These are phyloP conservation scores for Aspergillus sp. DNA, from an alignment of 2,329 filamentous ascomycete genomes.

Conservation along the genomic window DNA sequence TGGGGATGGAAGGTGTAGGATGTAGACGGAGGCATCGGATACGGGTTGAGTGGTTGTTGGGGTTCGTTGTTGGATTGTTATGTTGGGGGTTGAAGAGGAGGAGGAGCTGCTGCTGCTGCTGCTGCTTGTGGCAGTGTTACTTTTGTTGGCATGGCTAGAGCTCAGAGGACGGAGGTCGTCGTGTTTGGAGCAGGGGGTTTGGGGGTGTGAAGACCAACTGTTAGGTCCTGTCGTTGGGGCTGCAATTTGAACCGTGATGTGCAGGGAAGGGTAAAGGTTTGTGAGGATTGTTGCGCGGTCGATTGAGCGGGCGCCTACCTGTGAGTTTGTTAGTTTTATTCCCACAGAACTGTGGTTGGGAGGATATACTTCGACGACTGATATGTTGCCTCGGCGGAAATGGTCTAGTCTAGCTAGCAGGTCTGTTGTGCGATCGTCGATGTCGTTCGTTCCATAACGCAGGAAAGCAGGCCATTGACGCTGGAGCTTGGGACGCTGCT, in stretches of 20 bases:
- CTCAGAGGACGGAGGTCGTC: background rate
- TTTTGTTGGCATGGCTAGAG: background rate
- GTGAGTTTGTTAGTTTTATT: background rate
- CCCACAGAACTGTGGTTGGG: background rate
- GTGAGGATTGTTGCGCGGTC: slow-evolving; percentile 6
- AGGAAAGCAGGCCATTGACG: slow-evolving; percentile 12
- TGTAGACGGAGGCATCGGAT: slow-evolving; percentile 35
- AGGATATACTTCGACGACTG: slow-evolving; percentile 8
- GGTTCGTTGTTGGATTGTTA: slow-evolving; percentile 5
- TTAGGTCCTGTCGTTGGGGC: background rate
- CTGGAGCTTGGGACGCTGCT: slow-evolving; percentile 9
- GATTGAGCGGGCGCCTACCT: slow-evolving; percentile 8
- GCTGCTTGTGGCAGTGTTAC: no score
- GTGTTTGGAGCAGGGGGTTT: slow-evolving; percentile 1
- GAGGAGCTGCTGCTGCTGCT: background rate
- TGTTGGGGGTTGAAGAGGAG: background rate
- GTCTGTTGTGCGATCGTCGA: slow-evolving; percentile 3
- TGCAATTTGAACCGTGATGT: slow-evolving; percentile 5
- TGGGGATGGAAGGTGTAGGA: slow-evolving; percentile 28
- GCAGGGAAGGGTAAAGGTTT: slow-evolving; percentile 7
- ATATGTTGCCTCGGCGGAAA: slow-evolving; percentile 1
- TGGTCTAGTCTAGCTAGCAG: slow-evolving; percentile 6
- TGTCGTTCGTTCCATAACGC: slow-evolving; percentile 7
- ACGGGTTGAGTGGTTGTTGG: slow-evolving; percentile 5
- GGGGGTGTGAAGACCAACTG: background rate